Evolutionary conservation across 176 grass and related monocot species (phyloP), one percentile per base, ranked within the genome.

Genomic region (Carex scoparia): DNA sequence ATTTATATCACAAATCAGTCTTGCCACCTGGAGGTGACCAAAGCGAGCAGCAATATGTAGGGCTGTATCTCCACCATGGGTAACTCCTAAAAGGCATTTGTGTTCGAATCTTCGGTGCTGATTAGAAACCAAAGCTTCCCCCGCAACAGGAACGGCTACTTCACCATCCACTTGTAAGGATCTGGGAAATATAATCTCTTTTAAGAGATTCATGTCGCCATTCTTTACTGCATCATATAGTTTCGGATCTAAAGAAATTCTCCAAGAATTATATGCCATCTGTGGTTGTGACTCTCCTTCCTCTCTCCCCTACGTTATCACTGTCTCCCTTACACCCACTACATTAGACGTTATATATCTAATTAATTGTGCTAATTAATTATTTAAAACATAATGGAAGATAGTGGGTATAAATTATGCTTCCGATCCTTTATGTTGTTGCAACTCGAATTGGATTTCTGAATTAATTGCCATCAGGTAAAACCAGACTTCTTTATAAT

Each of bases 21-120:
- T 0, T 15, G 56, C 84, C 13, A 87, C 23, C 51, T 46, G 18
- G 9, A 15, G 10, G 42, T 93, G 85, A 2, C 88, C 81, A 77
- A 49, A 49, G 42, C 15, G 72, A 27, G 71, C 48, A 13, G 71
- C 71, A 3, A 76, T 76, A 53, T 76, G 71, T 11, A 76, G 38
- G 1, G 14, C 71, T 28, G 71, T 76, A 23, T 76, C 38, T 53
- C 71, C 71, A 19, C 27, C 38, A 53, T 76, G 31, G 19, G 71
- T 76, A 75, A 51, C 70, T 51, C 70, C 70, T 84, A 54, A 16
- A 40, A 40, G 42, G 61, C 61, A 23, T 23, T 23, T 23, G 23
- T 23, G 23, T 23, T 23, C 23, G 23, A 23, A 23, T 23, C 23
- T 23, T 23, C 23, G 23, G 23, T 23, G 23, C 23, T 23, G 23